Percentiles rank a stretch among this genome's conserved stretches.
Conservation (phyloP, 192 early-diverging fungal species). For the Pilobolus umbonatus region DNA sequence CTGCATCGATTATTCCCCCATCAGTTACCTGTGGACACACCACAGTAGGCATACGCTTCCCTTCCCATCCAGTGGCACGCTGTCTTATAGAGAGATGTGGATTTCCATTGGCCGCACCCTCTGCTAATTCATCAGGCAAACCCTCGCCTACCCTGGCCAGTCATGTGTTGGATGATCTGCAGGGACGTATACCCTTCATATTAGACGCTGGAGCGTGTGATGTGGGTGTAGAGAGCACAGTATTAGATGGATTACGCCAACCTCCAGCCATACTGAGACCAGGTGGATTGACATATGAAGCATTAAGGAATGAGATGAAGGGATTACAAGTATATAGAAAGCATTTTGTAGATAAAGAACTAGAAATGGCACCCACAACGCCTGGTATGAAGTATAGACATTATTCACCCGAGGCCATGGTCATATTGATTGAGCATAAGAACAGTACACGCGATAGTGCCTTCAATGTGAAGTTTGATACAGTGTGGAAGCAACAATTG, state of each 20-base stretch:
- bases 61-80: constrained; percentile 85
- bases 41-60: constrained; percentile 89
- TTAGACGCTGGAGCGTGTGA: constrained; percentile 87
- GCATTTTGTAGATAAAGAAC: constrained; percentile 61
- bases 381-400: constrained; percentile 99
- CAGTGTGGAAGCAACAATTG: constrained; percentile 22
- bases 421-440: constrained; percentile 62
- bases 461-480: constrained; percentile 19
- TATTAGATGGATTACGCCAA: constrained; percentile 74
- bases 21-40: constrained; percentile 78
- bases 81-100: constrained; percentile 80
- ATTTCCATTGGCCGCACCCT: constrained; percentile 93
- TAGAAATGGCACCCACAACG: constrained; percentile 83
- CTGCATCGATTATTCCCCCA: constrained; percentile 62
- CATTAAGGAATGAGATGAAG: constrained; percentile 56
- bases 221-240: constrained; percentile 91
- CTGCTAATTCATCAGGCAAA: constrained; percentile 94
- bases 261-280: constrained; percentile 85
- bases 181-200: constrained; percentile 76
- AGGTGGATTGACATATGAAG: constrained; percentile 87
- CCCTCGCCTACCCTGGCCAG: constrained; percentile 89
- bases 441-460: background rate
- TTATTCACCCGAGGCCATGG: constrained; percentile 88
- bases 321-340: constrained; percentile 71
- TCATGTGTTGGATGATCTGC: constrained; percentile 84